Percentiles rank a stretch among this genome's conserved stretches.
Evolutionary conservation across 306 rosid genomes (phyloP).

Genomic region (Herpetospermum pedunculosum): DNA sequence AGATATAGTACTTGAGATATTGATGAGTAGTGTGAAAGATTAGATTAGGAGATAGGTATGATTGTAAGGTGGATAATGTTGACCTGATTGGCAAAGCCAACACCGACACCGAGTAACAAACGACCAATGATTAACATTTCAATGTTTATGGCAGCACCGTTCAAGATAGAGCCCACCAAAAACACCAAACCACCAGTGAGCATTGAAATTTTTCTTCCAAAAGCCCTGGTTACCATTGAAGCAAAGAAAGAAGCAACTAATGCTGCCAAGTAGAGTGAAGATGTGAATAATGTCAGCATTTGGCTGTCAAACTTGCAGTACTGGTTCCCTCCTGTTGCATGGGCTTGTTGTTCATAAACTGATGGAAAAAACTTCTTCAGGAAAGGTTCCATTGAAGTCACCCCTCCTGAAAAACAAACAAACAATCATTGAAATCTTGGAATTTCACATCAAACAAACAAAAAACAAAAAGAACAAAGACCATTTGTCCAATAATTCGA

Average conservation of each 20-base stretch:
- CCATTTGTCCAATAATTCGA: too few species aligned
- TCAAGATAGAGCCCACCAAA: constrained; percentile 19
- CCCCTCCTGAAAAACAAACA: constrained; percentile 23
- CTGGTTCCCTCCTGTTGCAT: background rate
- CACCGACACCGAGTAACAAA: constrained; percentile 21
- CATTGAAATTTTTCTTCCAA: constrained; percentile 31
- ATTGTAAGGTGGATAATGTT: background rate
- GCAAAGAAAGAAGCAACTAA: constrained; percentile 29
- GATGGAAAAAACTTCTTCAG: constrained; percentile 21
- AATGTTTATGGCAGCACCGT: constrained; percentile 5
- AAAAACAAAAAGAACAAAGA: background rate
- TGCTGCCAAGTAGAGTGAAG: constrained; percentile 35
- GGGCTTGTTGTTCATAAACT: background rate
- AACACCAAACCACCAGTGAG: constrained; percentile 15
- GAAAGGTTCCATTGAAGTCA: constrained; percentile 26
- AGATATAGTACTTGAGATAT: background rate
- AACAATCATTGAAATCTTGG: background rate
- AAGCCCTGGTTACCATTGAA: constrained; percentile 19
- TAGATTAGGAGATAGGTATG: background rate
- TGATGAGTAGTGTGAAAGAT: background rate
- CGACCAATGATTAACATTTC: constrained; percentile 26
- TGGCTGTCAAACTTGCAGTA: constrained; percentile 26
- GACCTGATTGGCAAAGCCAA: constrained; percentile 38
- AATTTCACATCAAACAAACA: background rate
- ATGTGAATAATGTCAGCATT: constrained; percentile 21